Conservation (phyloP, 768 basidiomycete genomes). For the Xanthoconium stramineum region DNA sequence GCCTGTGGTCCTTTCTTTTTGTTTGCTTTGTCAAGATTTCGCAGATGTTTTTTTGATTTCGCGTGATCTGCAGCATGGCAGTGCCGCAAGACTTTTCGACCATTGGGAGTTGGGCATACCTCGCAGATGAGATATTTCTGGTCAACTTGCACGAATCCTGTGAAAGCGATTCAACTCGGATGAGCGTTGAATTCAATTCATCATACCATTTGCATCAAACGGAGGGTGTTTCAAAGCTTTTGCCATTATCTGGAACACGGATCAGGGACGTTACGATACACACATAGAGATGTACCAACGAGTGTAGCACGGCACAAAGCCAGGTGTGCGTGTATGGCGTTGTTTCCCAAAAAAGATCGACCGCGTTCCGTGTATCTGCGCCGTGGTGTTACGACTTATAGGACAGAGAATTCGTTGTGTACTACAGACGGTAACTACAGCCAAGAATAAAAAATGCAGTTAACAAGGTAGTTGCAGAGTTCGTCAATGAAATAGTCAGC, state of each 20-base stretch:
- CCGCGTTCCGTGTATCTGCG: too few species aligned
- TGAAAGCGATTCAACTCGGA: not conserved
- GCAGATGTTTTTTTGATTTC: not conserved
- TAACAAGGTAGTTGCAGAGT: too few species aligned
- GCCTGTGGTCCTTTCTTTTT: not conserved
- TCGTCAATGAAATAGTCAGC: too few species aligned
- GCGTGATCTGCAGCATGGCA: constrained; percentile 1
- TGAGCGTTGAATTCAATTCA: not conserved
- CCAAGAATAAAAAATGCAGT: too few species aligned
- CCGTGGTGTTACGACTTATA: too few species aligned
- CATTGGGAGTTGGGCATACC: not conserved
- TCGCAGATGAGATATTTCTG: not conserved
- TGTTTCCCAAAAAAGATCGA: too few species aligned
- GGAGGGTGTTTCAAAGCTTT: not conserved
- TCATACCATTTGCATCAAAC: not conserved
- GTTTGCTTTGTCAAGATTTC: not conserved
- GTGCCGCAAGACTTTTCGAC: not conserved
- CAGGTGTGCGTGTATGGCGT: too few species aligned
- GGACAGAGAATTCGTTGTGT: too few species aligned
- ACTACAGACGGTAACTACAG: too few species aligned
- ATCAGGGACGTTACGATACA: not conserved
- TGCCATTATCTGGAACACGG: not conserved
- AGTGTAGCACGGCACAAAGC: not conserved
- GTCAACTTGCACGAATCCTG: not conserved
- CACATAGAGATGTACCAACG: too few species aligned